Conservation (phyloP, 768 basidiomycete species). For the Amanita thiersii region DNA sequence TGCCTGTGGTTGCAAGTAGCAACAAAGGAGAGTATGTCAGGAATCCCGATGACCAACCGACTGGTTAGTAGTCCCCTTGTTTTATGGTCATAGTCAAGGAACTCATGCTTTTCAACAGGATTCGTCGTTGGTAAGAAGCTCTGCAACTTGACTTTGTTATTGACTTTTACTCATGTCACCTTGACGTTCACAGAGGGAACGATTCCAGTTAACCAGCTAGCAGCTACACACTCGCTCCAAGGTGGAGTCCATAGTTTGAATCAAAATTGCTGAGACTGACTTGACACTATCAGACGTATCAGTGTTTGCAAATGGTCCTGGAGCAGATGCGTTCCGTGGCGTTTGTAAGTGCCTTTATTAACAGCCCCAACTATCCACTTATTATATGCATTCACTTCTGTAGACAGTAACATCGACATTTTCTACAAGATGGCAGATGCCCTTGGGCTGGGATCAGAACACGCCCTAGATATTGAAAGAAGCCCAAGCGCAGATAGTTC, state of each 20-base stretch:
- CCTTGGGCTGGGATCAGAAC: conserved; percentile 20
- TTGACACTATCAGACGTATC: conserved; percentile 27
- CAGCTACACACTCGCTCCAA: conserved; percentile 34
- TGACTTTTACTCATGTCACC: too few relatives aligned
- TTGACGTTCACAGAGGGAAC: conserved; percentile 25
- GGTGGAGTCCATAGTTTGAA: conserved; percentile 13
- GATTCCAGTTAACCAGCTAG: conserved; percentile 20
- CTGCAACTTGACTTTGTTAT: too few relatives aligned
- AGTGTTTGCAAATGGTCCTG: conserved; percentile 36
- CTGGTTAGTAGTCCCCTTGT: background rate
- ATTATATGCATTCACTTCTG: too few relatives aligned
- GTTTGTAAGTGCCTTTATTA: conserved; percentile 24
- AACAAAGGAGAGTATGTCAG: conserved; percentile 17
- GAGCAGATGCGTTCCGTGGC: conserved; percentile 32
- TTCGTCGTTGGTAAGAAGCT: conserved; percentile 22
- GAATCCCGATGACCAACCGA: conserved; percentile 21
- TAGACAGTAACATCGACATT: conserved; percentile 36
- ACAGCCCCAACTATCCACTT: background rate
- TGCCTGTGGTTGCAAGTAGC: conserved; percentile 26
- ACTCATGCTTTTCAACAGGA: conserved; percentile 16
- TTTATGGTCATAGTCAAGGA: background rate
- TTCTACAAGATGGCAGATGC: conserved; percentile 33
- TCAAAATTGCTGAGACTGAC: conserved; percentile 1
- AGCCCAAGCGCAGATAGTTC: too few relatives aligned
- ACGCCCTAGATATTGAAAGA: too few relatives aligned